Evolutionary conservation across 1,139 yeast genomes (phyloP).

Genomic region (Scheffersomyces parashehatae): DNA sequence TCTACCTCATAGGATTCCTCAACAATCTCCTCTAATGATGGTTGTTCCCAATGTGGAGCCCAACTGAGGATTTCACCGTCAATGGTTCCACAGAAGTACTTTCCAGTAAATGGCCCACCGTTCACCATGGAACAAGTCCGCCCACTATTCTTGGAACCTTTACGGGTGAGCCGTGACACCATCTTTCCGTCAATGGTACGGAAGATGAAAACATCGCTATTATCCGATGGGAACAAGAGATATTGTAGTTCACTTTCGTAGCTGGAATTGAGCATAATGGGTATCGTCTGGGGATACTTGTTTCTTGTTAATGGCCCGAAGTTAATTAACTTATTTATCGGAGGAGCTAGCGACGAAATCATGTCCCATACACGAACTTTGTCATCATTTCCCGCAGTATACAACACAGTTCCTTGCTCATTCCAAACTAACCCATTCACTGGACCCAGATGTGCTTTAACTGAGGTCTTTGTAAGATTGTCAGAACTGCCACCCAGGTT

Average conservation of each 20-base stretch:
- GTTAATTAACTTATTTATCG: slow-evolving; percentile 63
- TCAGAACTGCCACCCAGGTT: slow-evolving; percentile 14
- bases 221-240: slow-evolving; percentile 73
- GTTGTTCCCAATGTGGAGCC: slow-evolving; percentile 39
- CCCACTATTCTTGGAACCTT: slow-evolving; percentile 31
- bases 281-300: slow-evolving; percentile 52
- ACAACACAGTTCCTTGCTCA: slow-evolving; percentile 56
- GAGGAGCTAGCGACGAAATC: slow-evolving; percentile 43
- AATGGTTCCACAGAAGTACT: slow-evolving; percentile 54
- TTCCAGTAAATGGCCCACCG: slow-evolving; percentile 44
- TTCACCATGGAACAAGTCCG: slow-evolving; percentile 54
- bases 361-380: slow-evolving; percentile 76
- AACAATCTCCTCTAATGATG: slow-evolving; percentile 10
- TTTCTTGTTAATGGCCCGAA: slow-evolving; percentile 80
- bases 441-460: slow-evolving; percentile 71
- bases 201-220: slow-evolving; percentile 71
- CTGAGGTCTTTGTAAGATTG: slow-evolving; percentile 35
- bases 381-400: slow-evolving; percentile 76
- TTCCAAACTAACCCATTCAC: slow-evolving; percentile 78
- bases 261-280: slow-evolving; percentile 45
- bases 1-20: slow-evolving; percentile 2
- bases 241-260: slow-evolving; percentile 55
- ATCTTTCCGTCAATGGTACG: slow-evolving; percentile 66
- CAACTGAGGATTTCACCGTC: slow-evolving; percentile 59
- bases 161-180: slow-evolving; percentile 48